Evolutionary conservation across 495 filamentous ascomycete species (phyloP), one percentile per base, ranked within the genome.

Genomic region (Podospora bellae-mahoneyi): DNA sequence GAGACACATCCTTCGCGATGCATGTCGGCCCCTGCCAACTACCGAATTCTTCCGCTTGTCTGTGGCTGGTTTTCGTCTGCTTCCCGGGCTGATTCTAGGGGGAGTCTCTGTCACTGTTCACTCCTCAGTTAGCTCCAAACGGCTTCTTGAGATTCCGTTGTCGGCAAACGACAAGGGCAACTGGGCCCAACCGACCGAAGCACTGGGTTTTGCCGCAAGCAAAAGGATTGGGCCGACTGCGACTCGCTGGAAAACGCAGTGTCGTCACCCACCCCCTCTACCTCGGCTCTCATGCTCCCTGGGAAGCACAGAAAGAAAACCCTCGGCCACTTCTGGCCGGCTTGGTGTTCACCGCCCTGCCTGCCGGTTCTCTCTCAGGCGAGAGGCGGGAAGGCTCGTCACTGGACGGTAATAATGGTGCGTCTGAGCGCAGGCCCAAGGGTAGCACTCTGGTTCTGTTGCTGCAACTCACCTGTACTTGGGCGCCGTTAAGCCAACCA

Each of bases 401-500:
- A 67, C 66, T 69, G 68, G 61, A 59, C 59, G 65, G 32, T 60
- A 26, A n/a, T 60, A 26, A n/a, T 10, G 34, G 55, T 58, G 55
- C 55, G 55, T 58, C 55, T 58, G 55, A 58, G 55, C 55, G n/a
- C n/a, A 18, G 55, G 55, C 15, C 19, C 55, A n/a, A 58, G n/a
- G 54, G 55, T 58, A 58, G 55, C 55, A 58, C n/a, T 58, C n/a
- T 58, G 55, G 55, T 65, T 48, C 48, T 63, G 58, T 65, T 18
- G 68, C 60, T 72, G 65, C 32, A 68, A 71, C 74, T 76, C 48
- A 76, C 74, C 68, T 62, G 70, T 30, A 57, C 59, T 54, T 44
- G 15, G 56, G 68, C 60, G 54, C 44, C 63, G 53, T 19, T 9
- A 56, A 60, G 56, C 66, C 32, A 59, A 54, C 48, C 39, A 62